These are phyloP conservation scores for Aspergillus egyptiacus DNA, from an alignment of 495 filamentous ascomycete species.

Conservation along the genomic window DNA sequence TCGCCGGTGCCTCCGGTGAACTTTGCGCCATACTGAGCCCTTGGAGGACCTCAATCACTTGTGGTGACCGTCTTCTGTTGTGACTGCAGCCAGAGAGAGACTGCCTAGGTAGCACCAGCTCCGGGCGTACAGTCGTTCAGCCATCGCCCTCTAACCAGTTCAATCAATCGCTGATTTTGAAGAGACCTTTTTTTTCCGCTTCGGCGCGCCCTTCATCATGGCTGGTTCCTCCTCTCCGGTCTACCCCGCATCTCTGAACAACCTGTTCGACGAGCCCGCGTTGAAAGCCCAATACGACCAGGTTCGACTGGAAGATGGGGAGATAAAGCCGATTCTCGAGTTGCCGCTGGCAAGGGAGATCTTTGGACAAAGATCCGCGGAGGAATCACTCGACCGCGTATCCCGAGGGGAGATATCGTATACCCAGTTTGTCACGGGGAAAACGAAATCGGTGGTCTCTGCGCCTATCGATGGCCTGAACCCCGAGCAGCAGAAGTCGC, in stretches of 20 bases:
- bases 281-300: conserved; percentile 33
- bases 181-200: neutral
- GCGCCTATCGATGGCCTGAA: conserved; percentile 24
- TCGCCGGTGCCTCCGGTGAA: neutral
- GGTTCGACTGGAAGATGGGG: conserved; percentile 30
- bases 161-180: neutral
- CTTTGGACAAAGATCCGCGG: conserved; percentile 29
- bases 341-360: conserved; percentile 34
- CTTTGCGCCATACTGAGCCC: neutral
- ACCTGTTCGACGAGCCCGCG: conserved; percentile 27
- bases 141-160: neutral
- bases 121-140: neutral
- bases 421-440: conserved; percentile 30
- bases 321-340: conserved; percentile 33
- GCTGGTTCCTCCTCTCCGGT: conserved; percentile 18
- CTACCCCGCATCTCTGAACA: conserved; percentile 30
- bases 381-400: conserved; percentile 23
- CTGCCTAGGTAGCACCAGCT: neutral
- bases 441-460: conserved; percentile 22
- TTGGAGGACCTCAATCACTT: neutral
- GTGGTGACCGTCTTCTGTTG: conserved; percentile 1
- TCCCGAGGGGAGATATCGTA: conserved; percentile 30
- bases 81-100: neutral
- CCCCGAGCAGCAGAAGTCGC: conserved; percentile 31
- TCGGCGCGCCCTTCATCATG: conserved; percentile 19